Evolutionary conservation across 1,139 yeast genomes (phyloP), one percentile per base, ranked within the genome.

Genomic region (Wickerhamomyces sp.): DNA sequence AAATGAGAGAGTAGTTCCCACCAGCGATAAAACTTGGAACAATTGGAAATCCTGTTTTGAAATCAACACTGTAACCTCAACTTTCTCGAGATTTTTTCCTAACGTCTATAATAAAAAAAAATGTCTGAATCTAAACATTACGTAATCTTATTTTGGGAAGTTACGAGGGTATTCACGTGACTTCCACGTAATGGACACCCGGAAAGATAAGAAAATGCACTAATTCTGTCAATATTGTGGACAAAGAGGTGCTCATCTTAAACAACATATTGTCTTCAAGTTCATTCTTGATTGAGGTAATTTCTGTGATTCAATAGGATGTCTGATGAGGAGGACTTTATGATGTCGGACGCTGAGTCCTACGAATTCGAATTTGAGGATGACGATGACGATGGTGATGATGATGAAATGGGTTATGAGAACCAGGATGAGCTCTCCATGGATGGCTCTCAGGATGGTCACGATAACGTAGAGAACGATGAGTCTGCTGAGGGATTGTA

Each of bases 361-460:
- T 80, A 78, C 55, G 86, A 81, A 58, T 81, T 81, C 55, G 87
- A 81, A 53, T 80, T 79, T 36, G 84, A 80, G 29, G 80, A 64
- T n/a, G 65, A 61, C 14, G 80, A 64, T n/a, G 65, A 61, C 14
- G 23, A 18, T 5, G 60, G 50, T n/a, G 64, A 61, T 5, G 62
- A 56, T 30, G 61, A 54, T 33, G 50, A 34, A 23, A 14, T 38
- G 23, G 36, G 26, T 26, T 33, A 31, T 36, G 47, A 39, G 3
- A 39, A 36, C 4, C 29, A n/a, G 7, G 40, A 33, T 6, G 31
- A 33, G 4, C 41, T 26, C 18, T 34, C 39, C 31, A 31, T 35
- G 37, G 37, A 26, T n/a, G 37, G 55, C 8, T 31, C 40, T 10
- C 32, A 44, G 7, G 44, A 27, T 13, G 37, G 27, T 27, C 27